Conservation (phyloP, 2,329 filamentous ascomycete species). For the Harringtonia lauricola region DNA sequence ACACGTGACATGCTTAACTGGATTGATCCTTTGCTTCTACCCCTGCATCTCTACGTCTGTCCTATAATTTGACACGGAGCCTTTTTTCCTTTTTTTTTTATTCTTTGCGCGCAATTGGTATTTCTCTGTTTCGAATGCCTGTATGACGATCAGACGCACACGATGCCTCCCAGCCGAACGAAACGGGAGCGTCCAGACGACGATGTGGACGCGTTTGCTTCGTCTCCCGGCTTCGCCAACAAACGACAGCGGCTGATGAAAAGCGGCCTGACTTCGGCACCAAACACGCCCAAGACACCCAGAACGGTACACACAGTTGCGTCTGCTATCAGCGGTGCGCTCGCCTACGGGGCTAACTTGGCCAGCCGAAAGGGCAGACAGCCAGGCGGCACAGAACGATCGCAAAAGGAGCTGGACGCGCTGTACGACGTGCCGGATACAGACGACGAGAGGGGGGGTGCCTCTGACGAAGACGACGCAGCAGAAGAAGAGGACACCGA, state of each 20-base stretch:
- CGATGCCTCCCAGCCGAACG: slow-evolving; percentile 6
- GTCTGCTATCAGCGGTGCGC: slow-evolving; percentile 11
- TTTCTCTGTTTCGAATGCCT: too few relatives aligned
- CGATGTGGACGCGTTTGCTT: not conserved
- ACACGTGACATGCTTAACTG: slow-evolving; percentile 11
- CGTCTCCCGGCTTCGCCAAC: not conserved
- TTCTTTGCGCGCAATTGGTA: too few relatives aligned
- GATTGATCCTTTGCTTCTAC: not conserved
- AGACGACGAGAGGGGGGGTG: slow-evolving; percentile 7
- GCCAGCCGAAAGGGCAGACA: not conserved
- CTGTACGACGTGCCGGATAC: slow-evolving; percentile 15
- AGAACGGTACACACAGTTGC: slow-evolving; percentile 11
- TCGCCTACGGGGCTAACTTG: slow-evolving; percentile 4
- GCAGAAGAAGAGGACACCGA: not conserved
- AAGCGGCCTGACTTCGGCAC: not conserved
- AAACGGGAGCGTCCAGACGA: slow-evolving; percentile 8
- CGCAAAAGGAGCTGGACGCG: slow-evolving; percentile 4
- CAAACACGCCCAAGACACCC: slow-evolving; percentile 12
- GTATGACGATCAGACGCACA: too few relatives aligned
- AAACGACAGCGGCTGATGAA: slow-evolving; percentile 11
- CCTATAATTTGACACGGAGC: too few relatives aligned
- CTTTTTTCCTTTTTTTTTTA: too few relatives aligned
- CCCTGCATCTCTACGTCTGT: too few relatives aligned
- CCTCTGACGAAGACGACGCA: not conserved
- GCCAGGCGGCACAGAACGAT: not conserved